phyloP scores from a whole-genome alignment of 495 filamentous ascomycete species.

The Annulohypoxylon maeteangense region DNA sequence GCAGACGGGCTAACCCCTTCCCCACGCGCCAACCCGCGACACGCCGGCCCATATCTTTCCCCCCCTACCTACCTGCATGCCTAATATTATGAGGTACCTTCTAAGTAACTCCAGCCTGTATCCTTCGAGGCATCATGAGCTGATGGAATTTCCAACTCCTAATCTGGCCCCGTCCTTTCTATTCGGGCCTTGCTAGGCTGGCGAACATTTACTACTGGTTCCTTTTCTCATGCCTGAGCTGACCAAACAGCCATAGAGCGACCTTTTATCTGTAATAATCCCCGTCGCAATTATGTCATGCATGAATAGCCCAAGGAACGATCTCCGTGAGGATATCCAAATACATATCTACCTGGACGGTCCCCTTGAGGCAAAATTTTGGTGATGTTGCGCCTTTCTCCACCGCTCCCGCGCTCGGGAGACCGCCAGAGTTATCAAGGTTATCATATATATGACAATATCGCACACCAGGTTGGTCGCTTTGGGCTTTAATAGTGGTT shows the following conservation, averaged over 20 bases:
- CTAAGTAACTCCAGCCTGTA: slow-evolving; percentile 27
- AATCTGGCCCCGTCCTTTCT: slow-evolving; percentile 22
- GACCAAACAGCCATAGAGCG: slow-evolving; percentile 38
- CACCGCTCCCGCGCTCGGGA: slow-evolving; percentile 40
- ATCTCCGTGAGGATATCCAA: slow-evolving; percentile 43
- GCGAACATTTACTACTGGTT: slow-evolving; percentile 29
- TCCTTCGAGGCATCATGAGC: slow-evolving; percentile 34
- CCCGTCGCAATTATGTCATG: slow-evolving; percentile 48
- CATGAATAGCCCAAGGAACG: slow-evolving; percentile 38
- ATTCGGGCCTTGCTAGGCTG: slow-evolving; percentile 42
- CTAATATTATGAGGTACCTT: slow-evolving; percentile 36
- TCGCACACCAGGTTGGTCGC: slow-evolving; percentile 33
- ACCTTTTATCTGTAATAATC: slow-evolving; percentile 35
- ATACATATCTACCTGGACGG: slow-evolving; percentile 43
- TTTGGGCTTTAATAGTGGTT: slow-evolving; percentile 42
- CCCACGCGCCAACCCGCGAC: slow-evolving; percentile 39
- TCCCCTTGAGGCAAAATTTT: slow-evolving; percentile 36
- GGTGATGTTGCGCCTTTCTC: slow-evolving; percentile 41
- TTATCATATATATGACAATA: slow-evolving; percentile 34
- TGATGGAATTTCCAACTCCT: slow-evolving; percentile 31
- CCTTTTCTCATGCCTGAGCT: slow-evolving; percentile 23
- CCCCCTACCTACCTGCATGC: slow-evolving; percentile 34
- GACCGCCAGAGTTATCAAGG: slow-evolving; percentile 32
- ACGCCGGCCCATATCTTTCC: slow-evolving; percentile 36
- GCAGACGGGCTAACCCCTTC: slow-evolving; percentile 38